Evolutionary conservation across 2,329 filamentous ascomycete species (phyloP).

Genomic region (Clonostachys chloroleuca): DNA sequence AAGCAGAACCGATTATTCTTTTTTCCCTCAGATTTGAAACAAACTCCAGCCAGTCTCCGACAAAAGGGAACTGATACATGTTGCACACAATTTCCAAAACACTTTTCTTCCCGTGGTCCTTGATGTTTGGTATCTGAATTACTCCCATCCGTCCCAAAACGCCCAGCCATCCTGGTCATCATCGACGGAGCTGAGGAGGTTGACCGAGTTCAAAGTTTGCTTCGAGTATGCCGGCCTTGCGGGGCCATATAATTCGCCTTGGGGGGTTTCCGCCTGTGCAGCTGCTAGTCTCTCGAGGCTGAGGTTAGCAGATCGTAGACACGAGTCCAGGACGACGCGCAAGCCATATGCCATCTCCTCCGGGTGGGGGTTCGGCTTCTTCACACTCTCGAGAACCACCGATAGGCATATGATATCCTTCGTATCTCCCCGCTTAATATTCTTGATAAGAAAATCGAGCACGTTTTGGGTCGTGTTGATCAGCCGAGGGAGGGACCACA

Average conservation of each 20-base stretch:
- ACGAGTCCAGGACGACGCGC: constrained; percentile 35
- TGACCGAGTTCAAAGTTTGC: not conserved
- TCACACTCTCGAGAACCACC: constrained; percentile 40
- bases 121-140: not conserved
- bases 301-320: constrained; percentile 35
- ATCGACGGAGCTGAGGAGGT: constrained; percentile 14
- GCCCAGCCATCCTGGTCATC: constrained; percentile 26
- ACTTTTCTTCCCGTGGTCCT: too few relatives aligned
- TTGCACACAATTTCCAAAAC: too few relatives aligned
- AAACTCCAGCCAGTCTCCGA: too few relatives aligned
- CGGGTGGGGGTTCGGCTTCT: constrained; percentile 29
- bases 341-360: constrained; percentile 36
- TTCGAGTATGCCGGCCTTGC: not conserved
- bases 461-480: constrained; percentile 40
- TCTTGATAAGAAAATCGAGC: constrained; percentile 36
- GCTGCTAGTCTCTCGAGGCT: constrained; percentile 27
- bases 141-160: constrained; percentile 4
- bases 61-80: too few relatives aligned
- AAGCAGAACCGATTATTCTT: too few relatives aligned
- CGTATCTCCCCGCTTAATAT: constrained; percentile 43
- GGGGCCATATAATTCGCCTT: not conserved
- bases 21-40: too few relatives aligned
- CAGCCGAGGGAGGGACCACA: constrained; percentile 36
- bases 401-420: constrained; percentile 45
- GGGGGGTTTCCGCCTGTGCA: not conserved